phyloP scores from a whole-genome alignment of 129 eudicot species.

The Heracleum sosnowskyi region DNA sequence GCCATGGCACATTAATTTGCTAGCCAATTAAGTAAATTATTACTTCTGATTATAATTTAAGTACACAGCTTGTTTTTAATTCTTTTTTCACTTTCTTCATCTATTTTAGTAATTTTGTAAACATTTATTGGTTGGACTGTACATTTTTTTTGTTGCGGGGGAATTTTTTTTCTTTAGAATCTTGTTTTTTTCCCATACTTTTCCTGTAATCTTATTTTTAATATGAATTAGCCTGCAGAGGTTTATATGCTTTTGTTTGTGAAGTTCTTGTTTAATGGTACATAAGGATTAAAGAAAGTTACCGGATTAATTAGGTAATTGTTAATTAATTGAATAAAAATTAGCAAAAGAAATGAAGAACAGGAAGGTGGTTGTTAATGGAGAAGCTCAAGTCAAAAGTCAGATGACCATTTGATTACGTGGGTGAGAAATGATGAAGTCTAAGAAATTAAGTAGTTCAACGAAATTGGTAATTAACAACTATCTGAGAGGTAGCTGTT shows the following conservation, averaged over 20 bases:
- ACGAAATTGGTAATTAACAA: neutral
- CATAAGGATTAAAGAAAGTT: too few relatives aligned
- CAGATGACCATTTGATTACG: neutral
- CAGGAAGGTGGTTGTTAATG: too few relatives aligned
- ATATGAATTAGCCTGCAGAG: neutral
- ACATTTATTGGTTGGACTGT: neutral
- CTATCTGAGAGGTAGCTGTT: neutral
- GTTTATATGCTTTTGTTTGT: too few relatives aligned
- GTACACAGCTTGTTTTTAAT: neutral
- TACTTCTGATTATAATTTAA: neutral
- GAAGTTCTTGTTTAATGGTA: too few relatives aligned
- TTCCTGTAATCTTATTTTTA: neutral
- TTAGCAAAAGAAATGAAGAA: too few relatives aligned
- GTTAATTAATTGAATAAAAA: too few relatives aligned
- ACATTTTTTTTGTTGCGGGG: neutral
- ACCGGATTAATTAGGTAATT: neutral
- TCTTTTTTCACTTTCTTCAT: neutral
- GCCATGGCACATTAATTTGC: slow-evolving; percentile 60
- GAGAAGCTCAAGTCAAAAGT: neutral
- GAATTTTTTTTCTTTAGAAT: neutral
- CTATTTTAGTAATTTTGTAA: neutral
- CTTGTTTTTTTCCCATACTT: neutral
- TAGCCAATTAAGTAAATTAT: neutral
- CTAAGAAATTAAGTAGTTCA: neutral
- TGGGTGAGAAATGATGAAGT: slow-evolving; percentile 1